Percentiles rank a stretch among this genome's conserved stretches.
phyloP scores from a whole-genome alignment of 768 basidiomycete species.

The Cubamyces lactineus region DNA sequence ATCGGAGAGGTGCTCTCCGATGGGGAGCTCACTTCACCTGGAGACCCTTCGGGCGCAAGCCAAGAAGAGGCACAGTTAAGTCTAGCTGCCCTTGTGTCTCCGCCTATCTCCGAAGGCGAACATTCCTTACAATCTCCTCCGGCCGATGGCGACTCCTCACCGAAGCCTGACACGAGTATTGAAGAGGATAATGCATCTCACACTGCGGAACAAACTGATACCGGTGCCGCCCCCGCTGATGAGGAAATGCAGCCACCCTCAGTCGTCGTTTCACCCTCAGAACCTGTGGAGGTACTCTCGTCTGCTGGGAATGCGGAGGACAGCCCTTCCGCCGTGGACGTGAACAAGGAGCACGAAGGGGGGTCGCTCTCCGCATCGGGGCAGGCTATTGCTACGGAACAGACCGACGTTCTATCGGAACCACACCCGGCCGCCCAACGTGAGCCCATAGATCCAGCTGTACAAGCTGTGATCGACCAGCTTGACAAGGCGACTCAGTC shows the following conservation, averaged over 20 bases:
- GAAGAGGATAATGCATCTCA: constrained; percentile 1
- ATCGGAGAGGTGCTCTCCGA: constrained; percentile 17
- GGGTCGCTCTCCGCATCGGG: too few species aligned
- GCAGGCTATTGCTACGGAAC: neutral
- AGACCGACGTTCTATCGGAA: neutral
- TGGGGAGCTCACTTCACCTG: constrained; percentile 7
- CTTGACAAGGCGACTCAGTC: constrained; percentile 17
- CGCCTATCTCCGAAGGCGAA: neutral
- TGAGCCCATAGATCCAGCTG: constrained; percentile 12
- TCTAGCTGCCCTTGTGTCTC: neutral
- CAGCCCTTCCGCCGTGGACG: neutral
- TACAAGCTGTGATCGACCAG: constrained; percentile 18
- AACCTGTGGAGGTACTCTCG: neutral
- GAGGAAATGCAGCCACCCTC: neutral
- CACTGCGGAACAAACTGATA: neutral
- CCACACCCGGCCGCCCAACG: neutral
- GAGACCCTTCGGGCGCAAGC: neutral
- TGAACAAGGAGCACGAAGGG: neutral
- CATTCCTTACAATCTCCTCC: neutral
- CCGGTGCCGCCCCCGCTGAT: neutral
- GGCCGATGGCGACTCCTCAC: neutral
- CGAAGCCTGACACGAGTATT: neutral
- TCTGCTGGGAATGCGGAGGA: neutral
- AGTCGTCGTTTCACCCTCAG: constrained; percentile 4
- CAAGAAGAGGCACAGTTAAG: constrained; percentile 13